Evolutionary conservation across 768 basidiomycete genomes (phyloP).

Genomic region (Nidularia pulvinata): DNA sequence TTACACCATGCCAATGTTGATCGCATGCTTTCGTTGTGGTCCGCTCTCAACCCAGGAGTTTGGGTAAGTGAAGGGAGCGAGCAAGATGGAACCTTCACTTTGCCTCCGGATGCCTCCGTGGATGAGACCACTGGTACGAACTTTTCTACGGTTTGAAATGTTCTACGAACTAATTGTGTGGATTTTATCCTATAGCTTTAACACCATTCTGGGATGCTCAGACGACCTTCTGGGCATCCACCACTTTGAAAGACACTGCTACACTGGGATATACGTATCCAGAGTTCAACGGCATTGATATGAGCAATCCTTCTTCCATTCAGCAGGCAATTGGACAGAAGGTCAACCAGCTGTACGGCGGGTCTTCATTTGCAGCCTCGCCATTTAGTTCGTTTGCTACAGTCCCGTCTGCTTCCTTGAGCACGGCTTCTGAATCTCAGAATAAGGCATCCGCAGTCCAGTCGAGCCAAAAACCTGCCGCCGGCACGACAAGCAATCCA

Average conservation of each 20-base stretch:
- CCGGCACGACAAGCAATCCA: too few relatives aligned
- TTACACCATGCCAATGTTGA: slow-evolving; percentile 56
- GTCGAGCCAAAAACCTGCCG: too few relatives aligned
- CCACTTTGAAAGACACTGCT: slow-evolving; percentile 20
- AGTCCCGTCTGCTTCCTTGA: neutral
- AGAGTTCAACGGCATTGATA: slow-evolving; percentile 41
- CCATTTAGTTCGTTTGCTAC: neutral
- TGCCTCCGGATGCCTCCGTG: slow-evolving; percentile 19
- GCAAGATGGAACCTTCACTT: slow-evolving; percentile 28
- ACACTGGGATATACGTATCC: slow-evolving; percentile 47
- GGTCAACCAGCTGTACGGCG: slow-evolving; percentile 35
- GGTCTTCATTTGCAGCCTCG: slow-evolving; percentile 6
- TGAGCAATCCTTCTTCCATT: slow-evolving; percentile 20
- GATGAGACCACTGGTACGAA: slow-evolving; percentile 24
- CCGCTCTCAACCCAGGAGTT: slow-evolving; percentile 37
- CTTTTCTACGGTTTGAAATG: neutral
- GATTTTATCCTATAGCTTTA: slow-evolving; percentile 23
- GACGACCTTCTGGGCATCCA: slow-evolving; percentile 35
- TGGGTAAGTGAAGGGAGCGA: slow-evolving; percentile 30
- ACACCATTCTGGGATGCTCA: slow-evolving; percentile 45
- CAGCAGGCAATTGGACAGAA: slow-evolving; percentile 24
- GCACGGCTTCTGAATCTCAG: neutral
- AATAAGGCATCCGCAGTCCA: neutral
- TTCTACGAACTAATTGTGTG: neutral
- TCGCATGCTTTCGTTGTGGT: slow-evolving; percentile 50